phyloP scores from a whole-genome alignment of 2,329 filamentous ascomycete species.

The Epichloe amarillans region DNA sequence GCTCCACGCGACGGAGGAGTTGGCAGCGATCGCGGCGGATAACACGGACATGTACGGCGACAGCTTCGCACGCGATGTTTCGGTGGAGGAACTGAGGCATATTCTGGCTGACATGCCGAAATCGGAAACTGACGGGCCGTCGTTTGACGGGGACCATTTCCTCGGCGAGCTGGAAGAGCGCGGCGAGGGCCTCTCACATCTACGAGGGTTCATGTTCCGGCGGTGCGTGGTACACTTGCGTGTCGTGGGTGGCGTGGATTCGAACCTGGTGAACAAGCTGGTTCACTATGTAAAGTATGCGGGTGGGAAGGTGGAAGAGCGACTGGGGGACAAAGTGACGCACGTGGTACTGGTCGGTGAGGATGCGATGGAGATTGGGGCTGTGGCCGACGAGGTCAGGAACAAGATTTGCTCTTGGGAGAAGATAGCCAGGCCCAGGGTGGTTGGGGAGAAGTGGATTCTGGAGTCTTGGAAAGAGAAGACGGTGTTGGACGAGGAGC shows the following conservation, averaged over 20 bases:
- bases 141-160: conserved; percentile 33
- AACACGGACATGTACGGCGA: conserved; percentile 71
- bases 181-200: conserved; percentile 36
- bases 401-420: conserved; percentile 29
- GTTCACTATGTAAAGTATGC: conserved; percentile 54
- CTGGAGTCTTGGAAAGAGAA: conserved; percentile 66
- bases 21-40: conserved; percentile 37
- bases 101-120: conserved; percentile 38
- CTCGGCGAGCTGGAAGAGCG: conserved; percentile 41
- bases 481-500: conserved; percentile 70
- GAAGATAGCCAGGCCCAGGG: conserved; percentile 49
- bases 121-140: conserved; percentile 25
- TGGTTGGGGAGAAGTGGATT: conserved; percentile 62
- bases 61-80: conserved; percentile 63
- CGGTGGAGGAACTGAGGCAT: conserved; percentile 45
- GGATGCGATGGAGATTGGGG: conserved; percentile 24
- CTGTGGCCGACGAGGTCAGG: conserved; percentile 30
- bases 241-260: conserved; percentile 15
- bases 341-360: conserved; percentile 50
- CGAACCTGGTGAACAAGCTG: conserved; percentile 28
- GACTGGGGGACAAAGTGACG: conserved; percentile 43
- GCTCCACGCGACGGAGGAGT: conserved; percentile 50
- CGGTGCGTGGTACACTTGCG: conserved; percentile 30
- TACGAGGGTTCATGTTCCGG: conserved; percentile 40
- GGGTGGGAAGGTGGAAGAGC: conserved; percentile 43